Evolutionary conservation across 176 grass and related monocot species (phyloP), one percentile per base, ranked within the genome.

Genomic region (Zoysia japonica): DNA sequence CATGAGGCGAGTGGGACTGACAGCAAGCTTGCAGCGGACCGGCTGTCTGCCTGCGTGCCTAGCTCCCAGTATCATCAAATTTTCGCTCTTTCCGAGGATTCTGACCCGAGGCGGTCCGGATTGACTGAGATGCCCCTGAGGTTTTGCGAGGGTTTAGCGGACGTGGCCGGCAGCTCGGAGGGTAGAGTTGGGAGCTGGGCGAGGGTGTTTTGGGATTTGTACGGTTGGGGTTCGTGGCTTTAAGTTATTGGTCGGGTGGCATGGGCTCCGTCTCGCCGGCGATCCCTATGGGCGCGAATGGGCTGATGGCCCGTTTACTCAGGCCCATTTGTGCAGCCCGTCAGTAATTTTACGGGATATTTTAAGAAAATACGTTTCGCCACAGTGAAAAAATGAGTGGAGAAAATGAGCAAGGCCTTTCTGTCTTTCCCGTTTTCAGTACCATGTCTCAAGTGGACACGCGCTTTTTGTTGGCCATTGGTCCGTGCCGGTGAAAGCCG

Each of bases 11-110:
- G 75, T 28, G 28, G 0, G 28, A 28, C 28, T 28, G 28, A 28
- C 28, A 44, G 56, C 40, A 36, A 45, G 41, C 17, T 51, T 38
- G 47, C 15, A 71, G 56, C 28, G 28, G 28, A 28, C 28, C 28
- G 28, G 14, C 56, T 44, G 39, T 61, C 12, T 20, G 46, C 71
- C 44, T 79, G 80, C 71, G 54, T 85, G 88, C 88, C 80, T 83
- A 71, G 68, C 91, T 87, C 86, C 37, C 61, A 83, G 85, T 94
- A 83, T 82, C 84, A 94, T 93, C 81, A 92, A 90, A 87, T 47
- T 67, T 90, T 71, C 77, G 71, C 17, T 79, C 80, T 92, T 89
- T 88, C 84, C 90, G 71, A 91, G 61, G 75, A 82, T 47, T 66
- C 85, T 83, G 17, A 56, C 40, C 74, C n/a, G 28, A 19, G 53